Evolutionary conservation across 2,329 filamentous ascomycete genomes (phyloP).

Genomic region (Trichothecium roseum): DNA sequence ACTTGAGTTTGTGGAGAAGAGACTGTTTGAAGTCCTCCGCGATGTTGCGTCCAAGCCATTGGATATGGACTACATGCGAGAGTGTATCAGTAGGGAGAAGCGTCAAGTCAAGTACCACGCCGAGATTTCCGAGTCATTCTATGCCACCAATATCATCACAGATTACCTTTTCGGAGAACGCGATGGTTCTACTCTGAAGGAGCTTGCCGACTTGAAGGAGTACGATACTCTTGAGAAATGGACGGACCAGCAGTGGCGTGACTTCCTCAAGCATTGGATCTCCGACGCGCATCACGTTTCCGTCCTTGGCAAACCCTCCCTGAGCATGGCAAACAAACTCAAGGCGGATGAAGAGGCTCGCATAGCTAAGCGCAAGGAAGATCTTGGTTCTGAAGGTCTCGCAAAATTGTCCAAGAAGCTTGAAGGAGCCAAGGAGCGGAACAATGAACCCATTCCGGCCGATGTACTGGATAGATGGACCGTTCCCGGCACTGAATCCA

Average conservation of each 20-base stretch:
- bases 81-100: slow-evolving; percentile 74
- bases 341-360: slow-evolving; percentile 74
- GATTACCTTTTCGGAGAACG: slow-evolving; percentile 86
- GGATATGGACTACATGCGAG: slow-evolving; percentile 81
- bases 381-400: slow-evolving; percentile 74
- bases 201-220: slow-evolving; percentile 45
- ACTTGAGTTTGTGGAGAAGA: slow-evolving; percentile 71
- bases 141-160: slow-evolving; percentile 75
- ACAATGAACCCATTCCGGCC: slow-evolving; percentile 76
- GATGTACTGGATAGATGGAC: slow-evolving; percentile 72
- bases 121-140: slow-evolving; percentile 72
- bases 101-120: slow-evolving; percentile 75
- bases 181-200: slow-evolving; percentile 65
- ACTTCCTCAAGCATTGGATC: slow-evolving; percentile 75
- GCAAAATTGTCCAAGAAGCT: slow-evolving; percentile 64
- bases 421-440: slow-evolving; percentile 75
- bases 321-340: slow-evolving; percentile 65
- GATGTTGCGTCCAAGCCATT: slow-evolving; percentile 72
- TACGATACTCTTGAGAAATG: slow-evolving; percentile 66
- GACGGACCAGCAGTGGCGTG: slow-evolving; percentile 75
- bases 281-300: slow-evolving; percentile 78
- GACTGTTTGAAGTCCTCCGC: slow-evolving; percentile 73
- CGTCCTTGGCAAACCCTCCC: slow-evolving; percentile 77
- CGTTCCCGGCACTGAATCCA: slow-evolving; percentile 79
- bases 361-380: slow-evolving; percentile 66